Evolutionary conservation across 176 grass and related monocot species (phyloP).

Genomic region (Rhynchospora breviuscula): DNA sequence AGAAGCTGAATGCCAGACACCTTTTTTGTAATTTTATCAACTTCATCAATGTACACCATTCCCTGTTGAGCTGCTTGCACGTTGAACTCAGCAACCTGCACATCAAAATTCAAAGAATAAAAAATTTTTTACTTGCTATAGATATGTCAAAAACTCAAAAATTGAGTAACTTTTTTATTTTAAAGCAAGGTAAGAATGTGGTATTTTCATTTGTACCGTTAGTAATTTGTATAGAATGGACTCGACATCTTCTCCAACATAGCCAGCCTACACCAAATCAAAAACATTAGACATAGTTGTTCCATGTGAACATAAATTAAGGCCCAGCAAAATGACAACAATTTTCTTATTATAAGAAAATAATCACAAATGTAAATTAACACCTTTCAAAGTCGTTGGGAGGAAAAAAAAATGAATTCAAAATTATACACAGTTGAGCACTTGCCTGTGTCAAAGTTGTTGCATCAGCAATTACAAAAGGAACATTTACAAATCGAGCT

Average conservation of each 20-base stretch:
- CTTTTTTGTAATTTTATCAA: conserved; percentile 99
- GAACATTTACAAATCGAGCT: conserved; percentile 99
- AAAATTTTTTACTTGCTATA: background rate
- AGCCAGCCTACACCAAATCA: conserved; percentile 73
- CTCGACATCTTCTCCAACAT: conserved; percentile 99
- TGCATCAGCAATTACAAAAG: conserved; percentile 99
- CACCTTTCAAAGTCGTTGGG: background rate
- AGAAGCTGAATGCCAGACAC: conserved; percentile 16
- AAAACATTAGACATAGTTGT: conserved; percentile 14
- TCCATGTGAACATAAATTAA: background rate
- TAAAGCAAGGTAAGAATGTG: background rate
- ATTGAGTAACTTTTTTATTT: background rate
- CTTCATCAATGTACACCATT: conserved; percentile 99
- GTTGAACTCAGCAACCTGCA: conserved; percentile 97
- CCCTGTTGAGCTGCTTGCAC: conserved; percentile 99
- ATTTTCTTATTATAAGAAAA: conserved; percentile 1
- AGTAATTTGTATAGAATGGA: conserved; percentile 99
- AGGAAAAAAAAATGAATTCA: background rate
- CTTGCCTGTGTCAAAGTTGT: conserved; percentile 98
- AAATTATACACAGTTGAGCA: conserved; percentile 14
- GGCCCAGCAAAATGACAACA: background rate
- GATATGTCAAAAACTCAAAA: background rate
- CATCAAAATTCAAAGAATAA: conserved; percentile 12
- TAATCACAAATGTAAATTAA: background rate
- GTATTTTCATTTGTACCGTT: conserved; percentile 39